Conservation (phyloP, 2,329 filamentous ascomycete species). For the Alternaria postmessia region DNA sequence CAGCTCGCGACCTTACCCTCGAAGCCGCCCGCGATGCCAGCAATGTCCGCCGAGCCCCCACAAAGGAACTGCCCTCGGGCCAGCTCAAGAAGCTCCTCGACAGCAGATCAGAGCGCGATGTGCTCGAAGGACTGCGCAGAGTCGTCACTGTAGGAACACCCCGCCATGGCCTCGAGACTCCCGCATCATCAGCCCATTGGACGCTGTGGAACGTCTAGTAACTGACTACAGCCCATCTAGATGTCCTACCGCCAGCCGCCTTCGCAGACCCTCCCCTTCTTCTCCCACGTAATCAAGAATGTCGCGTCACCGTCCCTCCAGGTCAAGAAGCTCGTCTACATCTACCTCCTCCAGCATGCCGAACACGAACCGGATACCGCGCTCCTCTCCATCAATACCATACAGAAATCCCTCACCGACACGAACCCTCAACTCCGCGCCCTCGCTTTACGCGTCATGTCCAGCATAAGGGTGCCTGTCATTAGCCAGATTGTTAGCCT, state of each 20-base stretch:
- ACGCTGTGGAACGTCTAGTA: conserved; percentile 16
- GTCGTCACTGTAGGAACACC: conserved; percentile 77
- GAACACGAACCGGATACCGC: conserved; percentile 96
- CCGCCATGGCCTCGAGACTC: conserved; percentile 14
- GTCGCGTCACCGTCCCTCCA: conserved; percentile 92
- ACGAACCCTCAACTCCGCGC: conserved; percentile 88
- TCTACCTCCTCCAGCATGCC: conserved; percentile 96
- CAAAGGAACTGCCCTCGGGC: conserved; percentile 73
- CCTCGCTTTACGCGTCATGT: conserved; percentile 95
- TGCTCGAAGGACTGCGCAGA: conserved; percentile 87
- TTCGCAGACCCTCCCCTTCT: conserved; percentile 78
- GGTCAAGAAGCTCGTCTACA: conserved; percentile 98
- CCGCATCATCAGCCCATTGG: conserved; percentile 1
- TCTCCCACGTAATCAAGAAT: conserved; percentile 98
- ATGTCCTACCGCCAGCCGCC: conserved; percentile 92
- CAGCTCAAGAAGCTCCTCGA: conserved; percentile 96
- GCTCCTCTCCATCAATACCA: conserved; percentile 96
- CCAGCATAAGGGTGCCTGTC: conserved; percentile 93
- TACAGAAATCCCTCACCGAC: conserved; percentile 96
- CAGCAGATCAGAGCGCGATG: conserved; percentile 89
- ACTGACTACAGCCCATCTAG: conserved; percentile 57
- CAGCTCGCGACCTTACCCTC: conserved; percentile 95
- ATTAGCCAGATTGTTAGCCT: conserved; percentile 97
- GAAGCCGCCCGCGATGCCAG: conserved; percentile 93
- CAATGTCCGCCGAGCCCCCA: conserved; percentile 61